Base-by-base conservation (phyloP, 495 filamentous ascomycete species). In the Aspergillus asperescens region DNA sequence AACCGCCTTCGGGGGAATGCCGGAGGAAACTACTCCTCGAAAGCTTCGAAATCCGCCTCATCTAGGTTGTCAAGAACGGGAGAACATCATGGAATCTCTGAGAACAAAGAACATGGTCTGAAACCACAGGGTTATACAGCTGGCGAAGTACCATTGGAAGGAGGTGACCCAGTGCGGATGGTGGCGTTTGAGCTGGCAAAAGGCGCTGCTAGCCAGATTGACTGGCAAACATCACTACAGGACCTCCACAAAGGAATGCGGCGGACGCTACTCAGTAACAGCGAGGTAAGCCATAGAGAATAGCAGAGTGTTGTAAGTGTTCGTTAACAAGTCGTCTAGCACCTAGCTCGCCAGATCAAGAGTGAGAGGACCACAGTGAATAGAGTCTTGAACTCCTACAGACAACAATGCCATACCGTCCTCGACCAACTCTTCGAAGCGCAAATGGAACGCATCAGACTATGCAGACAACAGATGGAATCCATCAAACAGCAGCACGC, bases 391-490 rank as follows among this genome's bases (percentile, higher is more conserved):
- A 62, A 67, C 12, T 57, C 52, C 16, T 72, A 65, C 48, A 69
- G 59, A 23, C 46, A 62, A 41, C 62, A 65, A 20, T 72, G 70
- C 48, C 35, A 67, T 54, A 56, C 39, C 7, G 63, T 68, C 15
- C 59, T 74, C n/a, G 64, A 69, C 40, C 60, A 62, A 34, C 50
- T 74, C 8, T 61, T 62, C 47, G 43, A 57, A 23, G 65, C 61
- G 7, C 71, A 74, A 9, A 56, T 66, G 46, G 60, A 56, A 28
- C 63, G 67, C 3, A 65, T 72, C 45, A 52, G 55, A 31, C 18
- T 71, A 10, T 69, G 67, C 28, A 50, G 55, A 20, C 59, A 69
- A 43, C 66, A 72, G 47, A 65, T 69, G 56, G 42, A 61, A 0
- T 45, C 48, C 8, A 60, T 70, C 19, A 62, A 61, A 44, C 54